A percentile compares a stretch with the other conserved stretches of the same genome.
phyloP scores from a whole-genome alignment of 1,284 basidiomycete species.

The Neonothopanus nambi region DNA sequence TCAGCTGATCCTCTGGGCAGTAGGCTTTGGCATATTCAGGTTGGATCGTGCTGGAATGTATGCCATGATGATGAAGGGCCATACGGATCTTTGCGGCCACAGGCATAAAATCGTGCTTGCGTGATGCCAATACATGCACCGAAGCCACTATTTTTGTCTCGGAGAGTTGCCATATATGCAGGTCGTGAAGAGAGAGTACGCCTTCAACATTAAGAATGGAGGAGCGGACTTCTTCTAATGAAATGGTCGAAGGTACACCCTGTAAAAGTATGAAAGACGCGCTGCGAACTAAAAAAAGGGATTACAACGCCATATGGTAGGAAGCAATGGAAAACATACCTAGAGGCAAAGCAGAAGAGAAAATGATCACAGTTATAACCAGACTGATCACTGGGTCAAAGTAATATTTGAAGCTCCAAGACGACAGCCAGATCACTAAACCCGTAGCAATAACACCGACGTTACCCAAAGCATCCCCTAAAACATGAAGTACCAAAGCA shows the following conservation, averaged over 20 bases:
- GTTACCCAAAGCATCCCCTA: conserved; percentile 97
- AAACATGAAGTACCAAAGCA: conserved; percentile 90
- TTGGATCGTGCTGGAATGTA: conserved; percentile 93
- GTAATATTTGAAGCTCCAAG: conserved; percentile 83
- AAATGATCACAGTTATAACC: conserved; percentile 95
- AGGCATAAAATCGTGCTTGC: conserved; percentile 86
- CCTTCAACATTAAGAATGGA: conserved; percentile 84
- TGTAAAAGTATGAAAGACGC: conserved; percentile 97
- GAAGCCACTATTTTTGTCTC: conserved; percentile 78
- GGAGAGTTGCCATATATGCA: conserved; percentile 96
- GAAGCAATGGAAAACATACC: conserved; percentile 44
- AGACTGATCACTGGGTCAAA: conserved; percentile 94
- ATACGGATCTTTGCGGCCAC: conserved; percentile 84
- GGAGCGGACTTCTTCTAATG: conserved; percentile 82
- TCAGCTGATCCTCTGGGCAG: conserved; percentile 45
- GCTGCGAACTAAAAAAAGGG: conserved; percentile 67
- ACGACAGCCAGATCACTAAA: conserved; percentile 86
- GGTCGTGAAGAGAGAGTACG: conserved; percentile 90
- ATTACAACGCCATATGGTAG: conserved; percentile 16
- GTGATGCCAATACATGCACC: conserved; percentile 89
- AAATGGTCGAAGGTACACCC: conserved; percentile 89
- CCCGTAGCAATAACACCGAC: conserved; percentile 97
- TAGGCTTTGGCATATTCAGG: conserved; percentile 63
- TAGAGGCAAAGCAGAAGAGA: conserved; percentile 91
- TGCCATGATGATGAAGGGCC: conserved; percentile 86